Percentiles rank a stretch among this genome's conserved stretches.
These are phyloP conservation scores for Pythium rhizo-oryzae DNA, from an alignment of 352 stramenopile species.

Conservation along the genomic window DNA sequence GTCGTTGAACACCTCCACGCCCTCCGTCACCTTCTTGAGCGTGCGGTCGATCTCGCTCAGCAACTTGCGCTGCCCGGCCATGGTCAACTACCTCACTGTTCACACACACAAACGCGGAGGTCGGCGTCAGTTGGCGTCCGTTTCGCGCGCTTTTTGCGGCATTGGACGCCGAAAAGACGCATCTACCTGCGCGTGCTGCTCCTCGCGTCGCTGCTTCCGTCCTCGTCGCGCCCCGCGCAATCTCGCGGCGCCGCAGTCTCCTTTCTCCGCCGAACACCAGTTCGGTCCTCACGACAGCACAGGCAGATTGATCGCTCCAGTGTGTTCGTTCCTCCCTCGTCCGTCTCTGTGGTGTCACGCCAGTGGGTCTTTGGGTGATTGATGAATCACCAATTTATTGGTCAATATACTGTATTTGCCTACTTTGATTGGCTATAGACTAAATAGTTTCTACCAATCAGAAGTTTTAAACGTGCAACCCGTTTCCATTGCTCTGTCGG, in stretches of 20 bases:
- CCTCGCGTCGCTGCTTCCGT: neutral
- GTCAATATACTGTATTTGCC: neutral
- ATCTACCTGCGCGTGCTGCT: neutral
- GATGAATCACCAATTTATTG: neutral
- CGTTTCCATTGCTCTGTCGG: neutral
- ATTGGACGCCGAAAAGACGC: neutral
- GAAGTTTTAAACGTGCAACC: neutral
- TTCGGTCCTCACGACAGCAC: neutral
- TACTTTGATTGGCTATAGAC: slow-evolving; percentile 1
- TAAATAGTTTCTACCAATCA: slow-evolving; percentile 16
- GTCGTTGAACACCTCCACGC: slow-evolving; percentile 98
- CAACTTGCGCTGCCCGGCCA: slow-evolving; percentile 86
- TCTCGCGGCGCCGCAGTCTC: neutral
- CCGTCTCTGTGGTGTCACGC: slow-evolving; percentile 24
- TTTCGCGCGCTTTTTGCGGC: neutral
- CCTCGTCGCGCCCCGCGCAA: neutral
- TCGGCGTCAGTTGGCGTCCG: neutral
- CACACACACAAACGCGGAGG: neutral
- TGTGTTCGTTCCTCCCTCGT: slow-evolving; percentile 4
- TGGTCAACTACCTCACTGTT: slow-evolving; percentile 26
- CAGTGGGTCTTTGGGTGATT: slow-evolving; percentile 26
- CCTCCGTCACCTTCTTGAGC: slow-evolving; percentile 99
- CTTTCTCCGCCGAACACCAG: neutral
- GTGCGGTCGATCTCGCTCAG: slow-evolving; percentile 98
- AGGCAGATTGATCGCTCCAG: neutral